Evolutionary conservation across 2,329 filamentous ascomycete species (phyloP).

Genomic region (Colletotrichum agaves): DNA sequence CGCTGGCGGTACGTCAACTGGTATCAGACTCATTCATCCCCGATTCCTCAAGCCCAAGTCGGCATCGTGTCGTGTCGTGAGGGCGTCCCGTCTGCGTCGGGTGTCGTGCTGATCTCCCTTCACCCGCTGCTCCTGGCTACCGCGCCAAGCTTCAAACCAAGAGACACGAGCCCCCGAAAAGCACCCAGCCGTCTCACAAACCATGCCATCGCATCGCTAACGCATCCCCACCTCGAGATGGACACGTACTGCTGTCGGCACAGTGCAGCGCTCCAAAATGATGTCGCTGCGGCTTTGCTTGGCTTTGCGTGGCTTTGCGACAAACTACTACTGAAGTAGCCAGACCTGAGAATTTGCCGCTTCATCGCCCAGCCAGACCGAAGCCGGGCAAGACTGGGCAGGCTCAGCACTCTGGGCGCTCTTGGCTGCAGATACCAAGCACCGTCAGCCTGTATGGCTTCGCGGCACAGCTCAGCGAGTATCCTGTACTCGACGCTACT

Average conservation of each 20-base stretch:
- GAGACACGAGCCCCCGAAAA: constrained; percentile 13
- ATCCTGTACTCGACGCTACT: no score
- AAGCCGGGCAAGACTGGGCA: constrained; percentile 23
- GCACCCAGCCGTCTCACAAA: constrained; percentile 28
- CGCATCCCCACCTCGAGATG: not conserved
- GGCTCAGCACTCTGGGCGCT: constrained; percentile 26
- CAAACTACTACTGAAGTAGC: not conserved
- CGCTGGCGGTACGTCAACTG: constrained; percentile 27
- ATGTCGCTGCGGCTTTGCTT: constrained; percentile 18
- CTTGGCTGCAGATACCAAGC: constrained; percentile 37
- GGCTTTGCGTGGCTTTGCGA: constrained; percentile 12
- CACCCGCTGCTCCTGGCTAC: not conserved
- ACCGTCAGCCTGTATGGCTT: constrained; percentile 18
- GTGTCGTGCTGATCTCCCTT: not conserved
- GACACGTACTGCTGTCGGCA: constrained; percentile 11
- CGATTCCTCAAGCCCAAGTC: not conserved
- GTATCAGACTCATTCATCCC: constrained; percentile 19
- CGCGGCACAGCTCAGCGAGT: not conserved
- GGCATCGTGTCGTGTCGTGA: not conserved
- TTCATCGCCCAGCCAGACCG: constrained; percentile 26
- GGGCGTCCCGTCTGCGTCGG: not conserved
- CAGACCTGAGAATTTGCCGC: constrained; percentile 28
- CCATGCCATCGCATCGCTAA: constrained; percentile 31
- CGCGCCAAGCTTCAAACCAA: constrained; percentile 24
- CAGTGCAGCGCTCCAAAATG: not conserved